These are phyloP conservation scores for Lepidium africanum DNA, from an alignment of 345 rosid genomes.

Conservation along the genomic window DNA sequence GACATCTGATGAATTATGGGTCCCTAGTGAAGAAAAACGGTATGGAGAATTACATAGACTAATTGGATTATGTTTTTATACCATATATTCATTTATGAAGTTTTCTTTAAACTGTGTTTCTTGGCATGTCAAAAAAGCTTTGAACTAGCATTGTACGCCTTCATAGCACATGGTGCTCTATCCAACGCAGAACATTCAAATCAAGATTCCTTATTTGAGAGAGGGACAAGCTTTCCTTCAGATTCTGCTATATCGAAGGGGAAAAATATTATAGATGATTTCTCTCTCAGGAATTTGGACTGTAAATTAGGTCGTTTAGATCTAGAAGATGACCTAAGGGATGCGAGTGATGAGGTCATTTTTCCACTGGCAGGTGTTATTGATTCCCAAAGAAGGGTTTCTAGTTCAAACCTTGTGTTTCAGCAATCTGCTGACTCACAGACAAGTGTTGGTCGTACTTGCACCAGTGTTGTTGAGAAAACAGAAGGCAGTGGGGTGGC, in stretches of 20 bases:
- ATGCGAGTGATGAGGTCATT: constrained; percentile 33
- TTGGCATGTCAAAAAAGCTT: constrained; percentile 46
- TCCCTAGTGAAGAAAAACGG: constrained; percentile 91
- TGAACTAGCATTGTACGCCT: constrained; percentile 73
- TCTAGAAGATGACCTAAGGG: constrained; percentile 37
- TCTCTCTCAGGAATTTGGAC: constrained; percentile 43
- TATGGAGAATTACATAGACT: constrained; percentile 31
- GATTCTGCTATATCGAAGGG: constrained; percentile 53
- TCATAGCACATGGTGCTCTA: constrained; percentile 62
- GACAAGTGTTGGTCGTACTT: constrained; percentile 34
- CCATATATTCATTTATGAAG: not conserved
- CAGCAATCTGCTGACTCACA: constrained; percentile 39
- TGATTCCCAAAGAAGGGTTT: constrained; percentile 42
- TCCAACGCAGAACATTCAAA: constrained; percentile 49
- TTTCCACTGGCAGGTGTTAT: constrained; percentile 48
- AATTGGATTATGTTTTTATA: constrained; percentile 1
- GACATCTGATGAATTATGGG: constrained; percentile 94
- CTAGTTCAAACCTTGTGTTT: constrained; percentile 41
- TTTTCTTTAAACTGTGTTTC: constrained; percentile 9
- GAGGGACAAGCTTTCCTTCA: constrained; percentile 33
- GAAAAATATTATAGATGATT: constrained; percentile 37
- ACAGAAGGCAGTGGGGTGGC: constrained; percentile 45
- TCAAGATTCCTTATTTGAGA: constrained; percentile 48
- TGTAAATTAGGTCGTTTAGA: constrained; percentile 47
- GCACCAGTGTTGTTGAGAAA: constrained; percentile 32